Conservation (phyloP, 2,329 filamentous ascomycete genomes). For the Thielaviopsis populi region DNA sequence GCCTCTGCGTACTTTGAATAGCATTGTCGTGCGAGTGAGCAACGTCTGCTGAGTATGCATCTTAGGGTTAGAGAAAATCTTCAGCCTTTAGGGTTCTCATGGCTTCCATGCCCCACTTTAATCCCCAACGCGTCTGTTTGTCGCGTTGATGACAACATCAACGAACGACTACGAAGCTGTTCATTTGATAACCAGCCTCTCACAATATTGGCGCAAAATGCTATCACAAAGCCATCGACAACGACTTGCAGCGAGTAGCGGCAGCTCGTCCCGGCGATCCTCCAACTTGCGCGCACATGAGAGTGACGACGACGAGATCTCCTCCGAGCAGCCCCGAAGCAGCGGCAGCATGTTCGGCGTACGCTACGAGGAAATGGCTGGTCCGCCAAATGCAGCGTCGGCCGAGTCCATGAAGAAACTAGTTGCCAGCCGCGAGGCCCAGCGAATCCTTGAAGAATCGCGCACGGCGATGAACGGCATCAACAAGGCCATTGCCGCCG, state of each 20-base stretch:
- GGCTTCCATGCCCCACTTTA: background rate
- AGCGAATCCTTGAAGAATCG: conserved; percentile 5
- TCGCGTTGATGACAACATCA: background rate
- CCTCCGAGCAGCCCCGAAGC: background rate
- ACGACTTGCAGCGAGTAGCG: background rate
- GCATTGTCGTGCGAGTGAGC: no score
- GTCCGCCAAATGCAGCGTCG: background rate
- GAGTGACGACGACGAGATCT: background rate
- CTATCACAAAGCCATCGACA: background rate
- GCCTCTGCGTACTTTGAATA: background rate
- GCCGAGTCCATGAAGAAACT: background rate
- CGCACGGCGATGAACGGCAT: conserved; percentile 7
- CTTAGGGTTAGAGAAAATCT: background rate
- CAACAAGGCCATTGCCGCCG: conserved; percentile 7
- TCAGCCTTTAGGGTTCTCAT: background rate
- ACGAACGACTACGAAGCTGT: background rate
- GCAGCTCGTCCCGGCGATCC: background rate
- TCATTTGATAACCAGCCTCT: background rate
- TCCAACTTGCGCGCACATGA: background rate
- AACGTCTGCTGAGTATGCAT: background rate
- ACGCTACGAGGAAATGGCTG: conserved; percentile 4
- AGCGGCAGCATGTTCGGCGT: background rate
- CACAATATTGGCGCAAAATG: background rate
- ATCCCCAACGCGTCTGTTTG: background rate
- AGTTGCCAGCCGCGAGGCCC: background rate